Percentiles rank a stretch among this genome's conserved stretches.
phyloP scores from a whole-genome alignment of 768 basidiomycete species.

The Calvatia gigantea region DNA sequence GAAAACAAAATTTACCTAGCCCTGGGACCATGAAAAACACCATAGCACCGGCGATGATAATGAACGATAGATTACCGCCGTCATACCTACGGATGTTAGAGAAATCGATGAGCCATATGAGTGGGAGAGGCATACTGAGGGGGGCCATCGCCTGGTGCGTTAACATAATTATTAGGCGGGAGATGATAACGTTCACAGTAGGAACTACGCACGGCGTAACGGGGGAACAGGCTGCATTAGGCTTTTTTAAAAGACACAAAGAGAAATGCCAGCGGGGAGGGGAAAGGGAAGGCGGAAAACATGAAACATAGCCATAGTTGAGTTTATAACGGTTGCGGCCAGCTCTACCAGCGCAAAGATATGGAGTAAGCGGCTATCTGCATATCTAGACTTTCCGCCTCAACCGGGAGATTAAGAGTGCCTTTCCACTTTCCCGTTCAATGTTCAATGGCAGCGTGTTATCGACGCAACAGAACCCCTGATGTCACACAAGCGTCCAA shows the following conservation, averaged over 20 bases:
- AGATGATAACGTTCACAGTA: not conserved
- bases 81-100: constrained; percentile 46
- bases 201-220: constrained; percentile 5
- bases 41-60: constrained; percentile 64
- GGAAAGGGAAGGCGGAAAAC: not conserved
- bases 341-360: not conserved
- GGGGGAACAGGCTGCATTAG: not conserved
- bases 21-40: constrained; percentile 80
- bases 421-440: constrained; percentile 6
- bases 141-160: not conserved
- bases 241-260: not conserved
- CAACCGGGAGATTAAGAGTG: constrained; percentile 1
- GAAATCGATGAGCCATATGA: not conserved
- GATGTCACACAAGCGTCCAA: constrained; percentile 3
- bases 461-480: not conserved
- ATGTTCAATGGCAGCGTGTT: not conserved
- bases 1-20: constrained; percentile 41
- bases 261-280: not conserved
- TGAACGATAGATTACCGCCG: constrained; percentile 69
- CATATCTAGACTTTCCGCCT: not conserved
- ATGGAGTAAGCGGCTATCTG: constrained; percentile 3
- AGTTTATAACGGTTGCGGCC: constrained; percentile 4
- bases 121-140: constrained; percentile 3
- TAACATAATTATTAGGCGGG: not conserved
- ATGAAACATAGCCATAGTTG: not conserved